Percentiles rank a stretch among this genome's conserved stretches.
phyloP scores from a whole-genome alignment of 768 basidiomycete species.

The Roridomyces roridus region DNA sequence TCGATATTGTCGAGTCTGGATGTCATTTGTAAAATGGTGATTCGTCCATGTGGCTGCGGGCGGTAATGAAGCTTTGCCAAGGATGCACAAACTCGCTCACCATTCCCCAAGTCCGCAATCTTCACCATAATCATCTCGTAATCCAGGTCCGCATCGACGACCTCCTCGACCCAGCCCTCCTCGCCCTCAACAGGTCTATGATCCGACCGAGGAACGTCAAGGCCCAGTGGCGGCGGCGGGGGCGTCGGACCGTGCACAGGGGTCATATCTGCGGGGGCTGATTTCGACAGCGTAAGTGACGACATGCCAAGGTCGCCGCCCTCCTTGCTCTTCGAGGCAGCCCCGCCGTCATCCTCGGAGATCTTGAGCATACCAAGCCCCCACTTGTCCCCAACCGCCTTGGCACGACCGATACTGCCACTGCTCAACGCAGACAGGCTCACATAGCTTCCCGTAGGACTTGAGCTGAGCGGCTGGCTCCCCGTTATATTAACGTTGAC shows the following conservation, averaged over 20 bases:
- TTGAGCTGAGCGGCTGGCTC: conserved; percentile 74
- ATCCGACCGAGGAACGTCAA: conserved; percentile 2
- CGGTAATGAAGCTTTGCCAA: not conserved
- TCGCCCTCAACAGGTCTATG: conserved; percentile 14
- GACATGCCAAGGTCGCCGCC: conserved; percentile 16
- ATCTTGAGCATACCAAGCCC: conserved; percentile 95
- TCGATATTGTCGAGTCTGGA: conserved; percentile 96
- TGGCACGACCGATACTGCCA: conserved; percentile 4
- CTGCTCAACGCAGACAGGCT: conserved; percentile 18
- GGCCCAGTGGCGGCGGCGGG: not conserved
- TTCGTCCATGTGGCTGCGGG: conserved; percentile 83
- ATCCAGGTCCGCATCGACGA: conserved; percentile 12
- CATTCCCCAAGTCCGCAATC: conserved; percentile 98
- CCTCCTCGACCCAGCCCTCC: conserved; percentile 23
- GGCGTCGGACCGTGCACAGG: not conserved
- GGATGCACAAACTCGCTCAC: conserved; percentile 43
- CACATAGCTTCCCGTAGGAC: conserved; percentile 56
- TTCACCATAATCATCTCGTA: conserved; percentile 93
- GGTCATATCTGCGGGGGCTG: conserved; percentile 14
- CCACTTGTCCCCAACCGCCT: conserved; percentile 70
- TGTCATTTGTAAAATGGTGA: conserved; percentile 98
- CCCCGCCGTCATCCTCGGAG: conserved; percentile 46
- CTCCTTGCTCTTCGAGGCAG: conserved; percentile 28
- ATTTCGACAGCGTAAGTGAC: conserved; percentile 7
- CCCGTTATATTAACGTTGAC: conserved; percentile 75